A percentile compares a stretch with the other conserved stretches of the same genome.
phyloP scores from a whole-genome alignment of 306 rosid species.

The Quercus glauca region DNA sequence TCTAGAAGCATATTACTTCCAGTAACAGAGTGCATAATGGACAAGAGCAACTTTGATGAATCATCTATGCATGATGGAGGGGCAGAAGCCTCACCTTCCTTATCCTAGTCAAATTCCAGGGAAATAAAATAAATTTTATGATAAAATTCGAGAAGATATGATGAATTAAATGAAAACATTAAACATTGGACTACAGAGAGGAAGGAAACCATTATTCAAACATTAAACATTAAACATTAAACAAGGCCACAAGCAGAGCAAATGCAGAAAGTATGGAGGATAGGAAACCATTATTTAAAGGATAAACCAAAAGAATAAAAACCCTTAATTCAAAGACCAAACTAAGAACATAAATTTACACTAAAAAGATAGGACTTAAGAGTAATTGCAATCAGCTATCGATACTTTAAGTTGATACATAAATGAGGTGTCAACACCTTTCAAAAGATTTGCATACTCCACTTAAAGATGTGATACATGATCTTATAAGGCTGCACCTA shows the following conservation, averaged over 20 bases:
- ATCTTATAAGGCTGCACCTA: background rate
- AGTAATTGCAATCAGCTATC: background rate
- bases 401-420: background rate
- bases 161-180: background rate
- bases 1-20: constrained; percentile 54
- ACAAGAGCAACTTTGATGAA: constrained; percentile 65
- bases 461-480: background rate
- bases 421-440: background rate
- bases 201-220: no score
- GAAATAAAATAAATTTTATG: constrained; percentile 1
- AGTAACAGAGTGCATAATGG: constrained; percentile 55
- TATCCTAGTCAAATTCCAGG: constrained; percentile 42
- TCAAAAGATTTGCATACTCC: background rate
- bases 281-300: background rate
- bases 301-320: background rate
- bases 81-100: constrained; percentile 34
- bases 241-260: background rate
- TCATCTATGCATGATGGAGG: constrained; percentile 67
- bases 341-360: background rate
- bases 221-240: no score
- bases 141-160: background rate
- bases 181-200: background rate
- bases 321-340: background rate
- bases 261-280: background rate
- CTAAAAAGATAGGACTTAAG: background rate